phyloP scores from a whole-genome alignment of 169 alveolate species.

The Cryptosporidium andersoni region DNA sequence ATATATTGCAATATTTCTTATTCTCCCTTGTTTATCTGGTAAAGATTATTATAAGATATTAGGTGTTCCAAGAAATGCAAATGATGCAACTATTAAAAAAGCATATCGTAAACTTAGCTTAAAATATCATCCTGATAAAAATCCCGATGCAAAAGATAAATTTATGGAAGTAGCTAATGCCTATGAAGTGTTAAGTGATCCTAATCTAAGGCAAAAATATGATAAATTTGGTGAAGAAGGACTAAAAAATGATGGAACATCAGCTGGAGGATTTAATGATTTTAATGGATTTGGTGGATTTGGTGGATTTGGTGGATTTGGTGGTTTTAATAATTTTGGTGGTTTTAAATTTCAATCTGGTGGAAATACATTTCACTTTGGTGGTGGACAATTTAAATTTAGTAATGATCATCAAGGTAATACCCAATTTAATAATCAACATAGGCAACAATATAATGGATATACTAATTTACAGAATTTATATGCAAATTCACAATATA shows the following conservation, averaged over 20 bases:
- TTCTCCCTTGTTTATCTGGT: constrained; percentile 71
- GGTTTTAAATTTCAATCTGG: constrained; percentile 71
- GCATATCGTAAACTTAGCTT: constrained; percentile 92
- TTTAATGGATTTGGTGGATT: constrained; percentile 80
- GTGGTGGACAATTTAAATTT: constrained; percentile 39
- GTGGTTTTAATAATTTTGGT: constrained; percentile 77
- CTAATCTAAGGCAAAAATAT: constrained; percentile 88
- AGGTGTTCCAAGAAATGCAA: constrained; percentile 86
- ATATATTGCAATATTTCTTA: background rate
- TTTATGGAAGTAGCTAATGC: constrained; percentile 91
- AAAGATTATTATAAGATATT: constrained; percentile 85
- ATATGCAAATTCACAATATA: constrained; percentile 35
- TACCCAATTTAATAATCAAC: constrained; percentile 2
- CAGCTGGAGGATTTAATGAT: constrained; percentile 74
- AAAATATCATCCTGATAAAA: constrained; percentile 91
- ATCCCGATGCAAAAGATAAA: constrained; percentile 86
- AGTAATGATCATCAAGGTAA: constrained; percentile 72
- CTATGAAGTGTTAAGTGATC: constrained; percentile 90
- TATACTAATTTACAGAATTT: constrained; percentile 46
- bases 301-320: constrained; percentile 82
- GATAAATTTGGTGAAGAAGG: constrained; percentile 94
- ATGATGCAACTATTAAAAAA: constrained; percentile 88
- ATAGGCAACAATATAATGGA: constrained; percentile 50
- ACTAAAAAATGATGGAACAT: constrained; percentile 73
- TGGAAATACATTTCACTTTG: constrained; percentile 73